A percentile compares a stretch with the other conserved stretches of the same genome.
phyloP scores from a whole-genome alignment of 805 yeast genomes.

The Candida adriatica region DNA sequence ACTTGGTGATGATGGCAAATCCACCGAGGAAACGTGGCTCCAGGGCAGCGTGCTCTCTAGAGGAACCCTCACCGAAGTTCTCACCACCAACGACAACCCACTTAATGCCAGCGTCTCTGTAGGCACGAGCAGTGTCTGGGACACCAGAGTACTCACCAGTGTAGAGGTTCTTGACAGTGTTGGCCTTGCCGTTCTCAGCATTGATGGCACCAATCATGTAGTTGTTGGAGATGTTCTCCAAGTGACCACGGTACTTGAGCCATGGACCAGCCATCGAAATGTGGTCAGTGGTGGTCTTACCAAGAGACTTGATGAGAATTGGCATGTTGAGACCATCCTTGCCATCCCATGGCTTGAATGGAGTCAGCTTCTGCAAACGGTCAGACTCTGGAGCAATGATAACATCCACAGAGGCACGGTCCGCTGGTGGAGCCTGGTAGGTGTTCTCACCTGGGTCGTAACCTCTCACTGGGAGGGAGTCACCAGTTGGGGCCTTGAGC shows the following conservation, averaged over 20 bases:
- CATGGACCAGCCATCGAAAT: slow-evolving; percentile 99
- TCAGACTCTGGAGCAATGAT: slow-evolving; percentile 83
- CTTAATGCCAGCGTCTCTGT: slow-evolving; percentile 86
- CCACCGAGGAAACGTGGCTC: slow-evolving; percentile 99
- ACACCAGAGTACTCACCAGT: slow-evolving; percentile 92
- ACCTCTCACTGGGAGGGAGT: slow-evolving; percentile 84
- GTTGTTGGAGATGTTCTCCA: slow-evolving; percentile 97
- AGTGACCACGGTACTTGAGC: slow-evolving; percentile 99
- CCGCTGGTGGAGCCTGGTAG: slow-evolving; percentile 94
- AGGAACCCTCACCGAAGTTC: slow-evolving; percentile 99
- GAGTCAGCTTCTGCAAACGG: slow-evolving; percentile 90
- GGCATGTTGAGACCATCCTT: slow-evolving; percentile 86
- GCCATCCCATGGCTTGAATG: slow-evolving; percentile 96
- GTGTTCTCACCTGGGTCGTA: slow-evolving; percentile 93
- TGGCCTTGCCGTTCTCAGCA: slow-evolving; percentile 93
- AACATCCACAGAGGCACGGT: slow-evolving; percentile 69
- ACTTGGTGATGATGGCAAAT: slow-evolving; percentile 93
- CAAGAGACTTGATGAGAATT: slow-evolving; percentile 90
- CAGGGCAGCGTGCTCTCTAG: slow-evolving; percentile 99
- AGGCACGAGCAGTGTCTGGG: slow-evolving; percentile 92
- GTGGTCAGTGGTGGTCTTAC: slow-evolving; percentile 99
- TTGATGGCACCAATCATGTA: slow-evolving; percentile 99
- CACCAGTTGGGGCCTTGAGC: slow-evolving; percentile 83
- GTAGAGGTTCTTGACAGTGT: slow-evolving; percentile 81
- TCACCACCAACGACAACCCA: slow-evolving; percentile 99